Base-by-base conservation (phyloP, 805 yeast genomes). In the Lipomyces kockii region DNA sequence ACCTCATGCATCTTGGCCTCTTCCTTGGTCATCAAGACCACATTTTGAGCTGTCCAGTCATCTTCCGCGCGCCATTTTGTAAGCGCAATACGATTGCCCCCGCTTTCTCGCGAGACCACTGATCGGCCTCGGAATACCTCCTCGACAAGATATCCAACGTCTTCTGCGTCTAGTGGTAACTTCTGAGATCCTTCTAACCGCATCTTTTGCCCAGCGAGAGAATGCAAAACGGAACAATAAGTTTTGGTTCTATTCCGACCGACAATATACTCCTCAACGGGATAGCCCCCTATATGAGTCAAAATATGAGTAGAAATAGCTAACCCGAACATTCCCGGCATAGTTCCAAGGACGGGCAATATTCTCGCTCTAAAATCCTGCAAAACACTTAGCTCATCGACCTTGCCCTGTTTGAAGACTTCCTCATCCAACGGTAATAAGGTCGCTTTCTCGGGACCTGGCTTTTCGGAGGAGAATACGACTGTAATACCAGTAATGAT, bases 301-400 rank as follows among this genome's bases (percentile, higher is more conserved):
- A 95, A 79, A 27, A 95, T 81, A 79, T 91, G 88, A 0, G 97
- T 89, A 2, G 97, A 96, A 65, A 94, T 85, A 0, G 97, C 86
- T 59, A 95, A 83, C 0, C 98, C 99, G 80, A 95, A 95, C 79
- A 94, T 89, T 9, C 95, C 98, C 1, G 99, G 99, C 89, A 95
- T 87, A 0, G 99, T 91, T 2, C 99, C 98, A 70, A 95, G 80
- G 0, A 95, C 99, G 0, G 99, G 99, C 65, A 95, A 83, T 58
- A 95, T 94, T 73, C 99, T 84, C 11, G 93, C 98, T 73, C 99
- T 84, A 82, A 95, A 95, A 79, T 92, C 92, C 74, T 86, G 88
- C 71, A 95, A 79, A 1, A 97, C 96, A 68, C 96, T 87, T 56
- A 95, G 82, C 77, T 96, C 95, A 71, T 87, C 95, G 49, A 94